Evolutionary conservation across 352 stramenopile genomes (phyloP).

Genomic region (Phytophthora meadii): DNA sequence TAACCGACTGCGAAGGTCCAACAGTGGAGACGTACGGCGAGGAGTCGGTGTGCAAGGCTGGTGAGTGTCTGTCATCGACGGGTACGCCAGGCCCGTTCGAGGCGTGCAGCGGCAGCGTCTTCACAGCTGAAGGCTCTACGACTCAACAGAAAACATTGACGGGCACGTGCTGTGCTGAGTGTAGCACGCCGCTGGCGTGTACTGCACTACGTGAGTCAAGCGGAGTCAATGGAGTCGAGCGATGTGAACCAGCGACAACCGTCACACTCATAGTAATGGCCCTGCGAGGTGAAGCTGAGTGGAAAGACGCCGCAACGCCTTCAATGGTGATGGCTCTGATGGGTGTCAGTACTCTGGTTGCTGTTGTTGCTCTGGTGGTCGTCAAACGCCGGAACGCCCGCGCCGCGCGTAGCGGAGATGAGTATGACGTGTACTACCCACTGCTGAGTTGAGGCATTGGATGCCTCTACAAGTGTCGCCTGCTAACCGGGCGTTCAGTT

Average conservation of each 20-base stretch:
- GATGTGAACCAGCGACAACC: slow-evolving; percentile 3
- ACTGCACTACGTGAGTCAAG: slow-evolving; percentile 6
- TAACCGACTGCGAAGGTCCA: slow-evolving; percentile 16
- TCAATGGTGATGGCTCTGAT: slow-evolving; percentile 4
- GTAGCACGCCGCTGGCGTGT: slow-evolving; percentile 10
- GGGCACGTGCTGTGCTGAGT: slow-evolving; percentile 14
- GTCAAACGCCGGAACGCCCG: slow-evolving; percentile 14
- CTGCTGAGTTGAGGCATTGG: neutral
- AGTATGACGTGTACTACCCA: slow-evolving; percentile 1
- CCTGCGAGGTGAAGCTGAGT: slow-evolving; percentile 1
- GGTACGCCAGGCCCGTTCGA: slow-evolving; percentile 14
- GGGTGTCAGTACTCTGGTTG: slow-evolving; percentile 16
- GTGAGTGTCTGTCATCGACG: slow-evolving; percentile 7
- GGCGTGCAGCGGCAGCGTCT: slow-evolving; percentile 17
- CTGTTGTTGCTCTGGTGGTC: slow-evolving; percentile 12
- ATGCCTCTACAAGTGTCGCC: neutral
- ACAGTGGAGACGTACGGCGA: slow-evolving; percentile 1
- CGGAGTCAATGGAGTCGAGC: slow-evolving; percentile 4
- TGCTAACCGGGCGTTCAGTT: neutral
- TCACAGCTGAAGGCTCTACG: slow-evolving; percentile 1
- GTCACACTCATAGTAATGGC: slow-evolving; percentile 1
- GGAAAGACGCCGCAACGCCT: neutral
- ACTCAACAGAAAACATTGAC: slow-evolving; percentile 2
- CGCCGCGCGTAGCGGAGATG: slow-evolving; percentile 1
- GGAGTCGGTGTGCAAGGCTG: slow-evolving; percentile 16